Evolutionary conservation across 2,329 filamentous ascomycete species (phyloP), one percentile per base, ranked within the genome.

Genomic region (Cadophora luteo-olivacea): DNA sequence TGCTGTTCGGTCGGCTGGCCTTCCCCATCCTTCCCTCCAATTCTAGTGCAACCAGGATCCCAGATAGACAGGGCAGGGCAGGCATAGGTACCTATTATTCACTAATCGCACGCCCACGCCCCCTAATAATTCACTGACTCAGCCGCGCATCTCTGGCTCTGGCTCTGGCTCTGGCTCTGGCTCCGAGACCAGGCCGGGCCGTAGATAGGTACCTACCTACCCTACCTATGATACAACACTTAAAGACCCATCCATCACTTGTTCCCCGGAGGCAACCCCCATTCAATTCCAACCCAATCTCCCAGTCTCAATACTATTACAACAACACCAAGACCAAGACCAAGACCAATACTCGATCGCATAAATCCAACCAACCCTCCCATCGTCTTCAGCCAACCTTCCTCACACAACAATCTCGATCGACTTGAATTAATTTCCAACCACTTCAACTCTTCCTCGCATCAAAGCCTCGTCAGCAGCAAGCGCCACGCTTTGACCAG

Each of bases 401-500:
- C 49, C 3, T n/a, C 14, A 14, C 11, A 45, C 5, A 6, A 19
- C 41, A 45, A 45, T 14, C 19, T 19, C 14, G 41, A 45, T 5
- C 29, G 29, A 29, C n/a, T n/a, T n/a, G n/a, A n/a, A n/a, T n/a
- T n/a, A n/a, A n/a, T n/a, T n/a, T n/a, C n/a, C n/a, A 45, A 19
- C 41, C 3, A 45, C 41, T 5, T 45, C 41, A 6, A 38, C 36
- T 38, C 36, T 14, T 38, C 41, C 14, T 45, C 61, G 32, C 16
- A n/a, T 58, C n/a, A 29, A 54, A 57, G 61, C 66, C 55, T 68
- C 62, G 67, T 68, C 49, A 54, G 33, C 62, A 57, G 51, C 38
- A 24, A 58, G 19, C 25, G 57, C 67, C 67, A 65, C 68, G 64
- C 68, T 25, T 64, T 66, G 67, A 63, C 65, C 57, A 3, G 61